Evolutionary conservation across 2,329 filamentous ascomycete species (phyloP).

Genomic region (Aotearoamyces nothofagi): DNA sequence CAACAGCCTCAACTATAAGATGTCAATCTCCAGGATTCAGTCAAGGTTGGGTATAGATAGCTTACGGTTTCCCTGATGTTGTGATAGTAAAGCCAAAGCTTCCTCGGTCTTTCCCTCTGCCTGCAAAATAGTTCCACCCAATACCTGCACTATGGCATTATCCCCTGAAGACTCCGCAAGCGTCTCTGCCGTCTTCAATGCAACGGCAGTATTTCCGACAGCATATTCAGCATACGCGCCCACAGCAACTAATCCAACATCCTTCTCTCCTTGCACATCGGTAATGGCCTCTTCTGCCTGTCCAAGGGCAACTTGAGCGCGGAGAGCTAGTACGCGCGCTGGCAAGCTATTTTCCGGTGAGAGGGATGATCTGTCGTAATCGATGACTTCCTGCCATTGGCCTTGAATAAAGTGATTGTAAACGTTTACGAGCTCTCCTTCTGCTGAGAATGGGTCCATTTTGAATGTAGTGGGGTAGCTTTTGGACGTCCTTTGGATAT

Average conservation of each 20-base stretch:
- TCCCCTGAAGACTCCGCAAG: conserved; percentile 53
- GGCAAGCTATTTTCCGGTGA: conserved; percentile 64
- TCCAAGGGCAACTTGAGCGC: conserved; percentile 71
- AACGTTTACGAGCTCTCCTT: conserved; percentile 58
- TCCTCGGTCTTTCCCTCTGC: conserved; percentile 70
- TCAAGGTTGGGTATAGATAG: too few relatives aligned
- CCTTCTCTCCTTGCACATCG: conserved; percentile 47
- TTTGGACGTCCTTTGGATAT: conserved; percentile 10
- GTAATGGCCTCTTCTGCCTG: conserved; percentile 59
- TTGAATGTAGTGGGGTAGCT: conserved; percentile 2
- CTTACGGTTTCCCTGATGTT: conserved; percentile 78
- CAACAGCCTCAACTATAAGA: conserved; percentile 54
- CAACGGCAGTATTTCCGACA: conserved; percentile 40
- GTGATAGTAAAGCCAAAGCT: conserved; percentile 61
- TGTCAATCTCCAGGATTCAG: too few relatives aligned
- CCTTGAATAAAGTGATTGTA: conserved; percentile 61
- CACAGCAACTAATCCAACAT: conserved; percentile 63
- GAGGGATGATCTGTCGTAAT: conserved; percentile 71
- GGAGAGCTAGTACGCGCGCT: conserved; percentile 63
- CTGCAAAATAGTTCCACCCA: conserved; percentile 71
- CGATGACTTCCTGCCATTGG: conserved; percentile 74
- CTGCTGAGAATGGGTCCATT: conserved; percentile 58
- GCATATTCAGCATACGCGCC: conserved; percentile 57
- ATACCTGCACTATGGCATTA: conserved; percentile 67
- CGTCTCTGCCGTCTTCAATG: conserved; percentile 46